Evolutionary conservation across 176 grass and related monocot genomes (phyloP).

Genomic region (Musa beccarii): DNA sequence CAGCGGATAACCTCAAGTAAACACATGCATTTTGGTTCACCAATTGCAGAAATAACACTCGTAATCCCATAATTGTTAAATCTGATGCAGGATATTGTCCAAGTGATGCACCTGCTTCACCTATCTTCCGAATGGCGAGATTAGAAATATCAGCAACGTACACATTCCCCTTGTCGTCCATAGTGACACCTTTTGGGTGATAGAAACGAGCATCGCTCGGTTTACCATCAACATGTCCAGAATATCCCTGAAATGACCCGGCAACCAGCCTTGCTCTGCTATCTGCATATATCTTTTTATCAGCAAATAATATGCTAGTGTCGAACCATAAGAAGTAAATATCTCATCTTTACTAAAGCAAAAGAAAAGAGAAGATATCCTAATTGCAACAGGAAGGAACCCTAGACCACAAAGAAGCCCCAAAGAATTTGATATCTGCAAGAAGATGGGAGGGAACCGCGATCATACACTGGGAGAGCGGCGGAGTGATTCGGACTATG

Average conservation of each 20-base stretch:
- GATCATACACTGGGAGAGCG: conserved; percentile 77
- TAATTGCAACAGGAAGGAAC: not conserved
- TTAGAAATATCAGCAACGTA: conserved; percentile 96
- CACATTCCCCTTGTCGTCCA: conserved; percentile 95
- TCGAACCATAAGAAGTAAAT: not conserved
- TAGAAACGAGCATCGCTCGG: conserved; percentile 88
- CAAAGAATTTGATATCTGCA: not conserved
- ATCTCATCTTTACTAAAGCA: not conserved
- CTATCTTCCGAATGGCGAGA: conserved; percentile 86
- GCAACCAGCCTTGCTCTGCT: conserved; percentile 86
- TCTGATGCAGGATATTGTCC: not conserved
- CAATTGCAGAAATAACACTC: not conserved
- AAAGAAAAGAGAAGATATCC: not conserved
- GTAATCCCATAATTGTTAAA: not conserved
- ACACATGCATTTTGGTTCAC: not conserved
- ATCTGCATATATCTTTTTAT: conserved; percentile 41
- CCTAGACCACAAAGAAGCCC: not conserved
- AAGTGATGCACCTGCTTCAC: conserved; percentile 49
- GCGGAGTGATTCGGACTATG: conserved; percentile 88
- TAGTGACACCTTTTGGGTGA: conserved; percentile 72
- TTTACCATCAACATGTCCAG: conserved; percentile 89
- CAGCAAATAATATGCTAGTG: not conserved
- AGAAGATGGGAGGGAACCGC: not conserved
- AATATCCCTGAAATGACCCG: conserved; percentile 90
- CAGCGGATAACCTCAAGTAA: conserved; percentile 3